Evolutionary conservation across 2,329 filamentous ascomycete species (phyloP).

Genomic region (Leptographium wingfieldii): DNA sequence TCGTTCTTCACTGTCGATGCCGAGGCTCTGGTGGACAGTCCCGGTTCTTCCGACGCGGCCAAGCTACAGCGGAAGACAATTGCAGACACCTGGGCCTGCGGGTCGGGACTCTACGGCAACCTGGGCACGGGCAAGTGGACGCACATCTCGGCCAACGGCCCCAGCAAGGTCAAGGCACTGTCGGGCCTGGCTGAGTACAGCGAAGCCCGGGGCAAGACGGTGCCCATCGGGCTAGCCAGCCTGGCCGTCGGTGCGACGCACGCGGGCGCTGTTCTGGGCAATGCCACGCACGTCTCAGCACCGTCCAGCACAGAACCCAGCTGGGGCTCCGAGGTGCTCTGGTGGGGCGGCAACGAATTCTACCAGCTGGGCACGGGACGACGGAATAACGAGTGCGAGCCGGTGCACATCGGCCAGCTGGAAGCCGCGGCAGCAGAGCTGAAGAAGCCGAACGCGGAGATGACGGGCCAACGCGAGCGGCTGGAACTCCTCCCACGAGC

Average conservation of each 20-base stretch:
- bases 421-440: neutral
- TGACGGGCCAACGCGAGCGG: constrained; percentile 31
- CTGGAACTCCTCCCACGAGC: constrained; percentile 70
- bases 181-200: constrained; percentile 81
- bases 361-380: constrained; percentile 90
- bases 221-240: constrained; percentile 65
- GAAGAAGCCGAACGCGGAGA: constrained; percentile 35
- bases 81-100: constrained; percentile 76
- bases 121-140: constrained; percentile 84
- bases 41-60: constrained; percentile 26
- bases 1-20: constrained; percentile 82
- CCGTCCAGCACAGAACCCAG: constrained; percentile 54
- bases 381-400: constrained; percentile 64
- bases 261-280: constrained; percentile 70
- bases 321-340: constrained; percentile 79
- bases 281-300: constrained; percentile 56
- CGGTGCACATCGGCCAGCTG: constrained; percentile 66
- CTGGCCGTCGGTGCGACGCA: constrained; percentile 72
- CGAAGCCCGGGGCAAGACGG: constrained; percentile 51
- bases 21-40: constrained; percentile 27
- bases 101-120: constrained; percentile 70
- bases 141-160: constrained; percentile 61
- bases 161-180: constrained; percentile 69
- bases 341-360: constrained; percentile 91
- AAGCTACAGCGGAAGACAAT: constrained; percentile 21